A percentile compares a stretch with the other conserved stretches of the same genome.
phyloP scores from a whole-genome alignment of 805 yeast genomes.

The Komagataella pastoris region DNA sequence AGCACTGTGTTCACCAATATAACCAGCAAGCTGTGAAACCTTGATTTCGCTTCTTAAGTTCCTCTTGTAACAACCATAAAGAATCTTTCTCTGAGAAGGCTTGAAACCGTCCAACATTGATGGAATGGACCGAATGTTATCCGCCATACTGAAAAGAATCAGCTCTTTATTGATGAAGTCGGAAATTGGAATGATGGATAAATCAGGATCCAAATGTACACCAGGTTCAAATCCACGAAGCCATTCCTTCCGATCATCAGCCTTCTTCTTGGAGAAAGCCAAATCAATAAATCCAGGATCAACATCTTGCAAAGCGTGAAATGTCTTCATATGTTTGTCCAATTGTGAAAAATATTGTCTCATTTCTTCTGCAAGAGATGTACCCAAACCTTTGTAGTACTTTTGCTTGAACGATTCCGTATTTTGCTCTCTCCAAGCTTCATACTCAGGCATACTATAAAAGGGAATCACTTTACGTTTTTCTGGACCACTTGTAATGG shows the following conservation, averaged over 20 bases:
- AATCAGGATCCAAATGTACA: slow-evolving; percentile 71
- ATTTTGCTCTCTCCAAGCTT: slow-evolving; percentile 80
- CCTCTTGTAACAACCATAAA: slow-evolving; percentile 78
- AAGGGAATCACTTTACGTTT: slow-evolving; percentile 50
- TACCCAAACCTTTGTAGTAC: slow-evolving; percentile 98
- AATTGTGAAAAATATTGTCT: slow-evolving; percentile 79
- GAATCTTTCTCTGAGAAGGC: slow-evolving; percentile 92
- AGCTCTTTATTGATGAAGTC: slow-evolving; percentile 93
- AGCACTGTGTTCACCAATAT: slow-evolving; percentile 76
- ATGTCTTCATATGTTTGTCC: slow-evolving; percentile 75
- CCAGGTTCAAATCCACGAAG: slow-evolving; percentile 84
- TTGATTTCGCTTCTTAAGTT: slow-evolving; percentile 69
- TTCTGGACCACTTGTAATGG: slow-evolving; percentile 48
- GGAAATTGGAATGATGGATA: slow-evolving; percentile 71
- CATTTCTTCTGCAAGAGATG: slow-evolving; percentile 73
- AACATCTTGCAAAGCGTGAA: slow-evolving; percentile 66
- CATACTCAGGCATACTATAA: slow-evolving; percentile 93
- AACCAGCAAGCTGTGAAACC: slow-evolving; percentile 85
- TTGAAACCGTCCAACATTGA: slow-evolving; percentile 89
- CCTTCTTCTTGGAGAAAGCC: slow-evolving; percentile 89
- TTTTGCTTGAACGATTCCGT: slow-evolving; percentile 78
- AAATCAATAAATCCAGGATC: slow-evolving; percentile 74
- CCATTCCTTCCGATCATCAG: slow-evolving; percentile 98
- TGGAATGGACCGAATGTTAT: slow-evolving; percentile 90
- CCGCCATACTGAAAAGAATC: slow-evolving; percentile 92